Evolutionary conservation across 495 filamentous ascomycete genomes (phyloP), one percentile per base, ranked within the genome.

Genomic region (Tuber umbilicatum): DNA sequence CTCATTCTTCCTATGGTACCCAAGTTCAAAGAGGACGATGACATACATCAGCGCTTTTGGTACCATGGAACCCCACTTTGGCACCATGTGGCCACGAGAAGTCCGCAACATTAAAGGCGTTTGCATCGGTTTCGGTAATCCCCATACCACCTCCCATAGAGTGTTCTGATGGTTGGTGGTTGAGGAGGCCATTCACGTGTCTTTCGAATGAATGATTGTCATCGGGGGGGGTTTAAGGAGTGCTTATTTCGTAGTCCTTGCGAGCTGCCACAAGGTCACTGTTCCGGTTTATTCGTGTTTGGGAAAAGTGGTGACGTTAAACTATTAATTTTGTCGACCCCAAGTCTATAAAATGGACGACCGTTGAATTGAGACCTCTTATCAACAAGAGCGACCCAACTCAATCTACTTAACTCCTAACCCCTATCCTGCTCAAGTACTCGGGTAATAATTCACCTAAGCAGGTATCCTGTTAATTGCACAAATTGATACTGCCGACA

Each of bases 181-280:
- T 70, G 77, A 79, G 40, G 78, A 80, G 45, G 78, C 70, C 77
- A 80, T 80, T 60, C 12, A 27, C 27, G 50, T 21, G n/a, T 5
- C 50, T 31, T 16, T 60, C 50, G 50, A 60, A 31, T 5, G n/a
- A 60, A 31, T 60, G n/a, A 31, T 60, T 60, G 50, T 31, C 50
- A 60, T 27, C 16, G 50, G 9, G 50, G n/a, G 9, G 5, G 16
- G 16, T 60, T n/a, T 6, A 50, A 10, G 45, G 45, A 43, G 21
- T 10, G 5, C 9, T 10, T 50, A 50, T 50, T n/a, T n/a, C n/a
- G n/a, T 16, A 31, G 10, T 2, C 50, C n/a, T 60, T n/a, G 27
- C 31, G 50, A 60, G n/a, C 50, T 31, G n/a, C 16, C n/a, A n/a
- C 50, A 31, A 60, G 50, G 5, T 7, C n/a, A 27, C 16, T 60